Conservation (phyloP, 2,329 filamentous ascomycete species). For the Alternaria ventricosa region DNA sequence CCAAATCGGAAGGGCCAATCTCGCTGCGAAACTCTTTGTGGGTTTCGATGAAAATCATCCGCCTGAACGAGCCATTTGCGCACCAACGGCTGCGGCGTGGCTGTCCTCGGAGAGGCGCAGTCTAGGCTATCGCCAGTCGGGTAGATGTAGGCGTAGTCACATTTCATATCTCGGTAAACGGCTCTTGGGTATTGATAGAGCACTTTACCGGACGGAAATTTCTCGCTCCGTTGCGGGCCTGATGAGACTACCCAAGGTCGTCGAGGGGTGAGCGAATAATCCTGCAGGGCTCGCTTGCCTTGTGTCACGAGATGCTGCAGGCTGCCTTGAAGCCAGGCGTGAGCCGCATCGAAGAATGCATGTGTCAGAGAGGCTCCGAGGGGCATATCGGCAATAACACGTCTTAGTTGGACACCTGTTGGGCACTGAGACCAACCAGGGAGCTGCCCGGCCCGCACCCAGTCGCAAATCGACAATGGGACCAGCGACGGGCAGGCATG, state of each 20-base stretch:
- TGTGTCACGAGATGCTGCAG: constrained; percentile 23
- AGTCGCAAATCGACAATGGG: constrained; percentile 45
- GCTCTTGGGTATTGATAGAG: constrained; percentile 16
- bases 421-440: constrained; percentile 26
- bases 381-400: constrained; percentile 9
- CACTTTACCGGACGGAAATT: constrained; percentile 38
- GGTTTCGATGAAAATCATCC: constrained; percentile 28
- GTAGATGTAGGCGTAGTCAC: constrained; percentile 20
- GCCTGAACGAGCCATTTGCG: constrained; percentile 20
- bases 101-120: constrained; percentile 21
- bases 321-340: constrained; percentile 11
- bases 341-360: constrained; percentile 19
- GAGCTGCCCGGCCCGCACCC: constrained; percentile 44
- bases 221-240: constrained; percentile 34
- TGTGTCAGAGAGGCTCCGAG: constrained; percentile 10
- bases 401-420: constrained; percentile 8
- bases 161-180: constrained; percentile 22
- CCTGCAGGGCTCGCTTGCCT: constrained; percentile 25
- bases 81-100: constrained; percentile 28
- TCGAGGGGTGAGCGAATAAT: constrained; percentile 13
- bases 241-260: constrained; percentile 6
- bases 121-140: constrained; percentile 18
- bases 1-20: constrained; percentile 21
- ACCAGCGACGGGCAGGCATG: constrained; percentile 24
- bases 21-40: constrained; percentile 21